A percentile compares a stretch with the other conserved stretches of the same genome.
Conservation (phyloP, 2,329 filamentous ascomycete genomes). For the Talaromyces sp. region DNA sequence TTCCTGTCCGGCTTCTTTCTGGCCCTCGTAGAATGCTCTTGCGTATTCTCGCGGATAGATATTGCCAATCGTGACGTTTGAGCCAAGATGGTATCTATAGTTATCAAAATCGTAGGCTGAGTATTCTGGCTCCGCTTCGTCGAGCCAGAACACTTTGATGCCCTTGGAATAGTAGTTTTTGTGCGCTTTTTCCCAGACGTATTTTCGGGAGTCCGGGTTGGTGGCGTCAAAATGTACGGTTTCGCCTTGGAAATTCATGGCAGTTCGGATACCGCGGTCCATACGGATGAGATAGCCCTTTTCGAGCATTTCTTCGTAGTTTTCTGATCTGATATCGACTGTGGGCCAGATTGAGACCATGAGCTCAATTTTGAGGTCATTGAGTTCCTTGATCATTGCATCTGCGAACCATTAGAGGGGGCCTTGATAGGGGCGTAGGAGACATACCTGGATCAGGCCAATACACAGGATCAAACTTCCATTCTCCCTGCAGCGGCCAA, state of each 20-base stretch:
- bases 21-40: conserved; percentile 60
- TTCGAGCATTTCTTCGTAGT: conserved; percentile 62
- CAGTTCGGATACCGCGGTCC: conserved; percentile 59
- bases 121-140: conserved; percentile 69
- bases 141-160: conserved; percentile 66
- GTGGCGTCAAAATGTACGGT: conserved; percentile 64
- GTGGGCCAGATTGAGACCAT: conserved; percentile 72
- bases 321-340: conserved; percentile 59
- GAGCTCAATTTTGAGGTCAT: conserved; percentile 59
- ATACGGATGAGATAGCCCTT: conserved; percentile 60
- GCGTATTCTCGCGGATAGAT: conserved; percentile 61
- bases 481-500: conserved; percentile 66
- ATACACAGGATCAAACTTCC: conserved; percentile 63
- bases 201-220: conserved; percentile 58
- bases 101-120: conserved; percentile 65
- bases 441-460: conserved; percentile 62
- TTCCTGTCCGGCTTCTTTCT: conserved; percentile 52
- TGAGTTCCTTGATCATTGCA: conserved; percentile 63
- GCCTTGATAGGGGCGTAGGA: not conserved
- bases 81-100: conserved; percentile 59
- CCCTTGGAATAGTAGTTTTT: conserved; percentile 63
- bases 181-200: conserved; percentile 60
- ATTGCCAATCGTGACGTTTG: conserved; percentile 59
- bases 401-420: conserved; percentile 35
- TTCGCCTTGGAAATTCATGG: conserved; percentile 60